Conservation (phyloP, 352 stramenopile species). For the Nothophytophthora sp. region DNA sequence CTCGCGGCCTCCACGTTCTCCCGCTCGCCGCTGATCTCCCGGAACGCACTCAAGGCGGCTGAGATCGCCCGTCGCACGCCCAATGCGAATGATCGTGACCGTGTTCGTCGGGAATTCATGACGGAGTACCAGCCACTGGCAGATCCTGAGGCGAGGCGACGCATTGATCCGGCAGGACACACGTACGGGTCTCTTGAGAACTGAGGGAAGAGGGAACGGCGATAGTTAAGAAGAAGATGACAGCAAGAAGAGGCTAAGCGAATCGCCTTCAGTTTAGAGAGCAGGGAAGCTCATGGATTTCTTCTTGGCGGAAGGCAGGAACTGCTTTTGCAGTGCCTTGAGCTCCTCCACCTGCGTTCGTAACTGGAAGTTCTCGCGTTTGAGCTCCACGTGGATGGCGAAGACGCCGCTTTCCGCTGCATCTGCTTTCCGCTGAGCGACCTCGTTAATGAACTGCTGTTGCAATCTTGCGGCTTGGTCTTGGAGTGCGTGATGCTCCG, state of each 20-base stretch:
- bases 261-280: too few relatives aligned
- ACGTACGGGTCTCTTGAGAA: conserved; percentile 82
- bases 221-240: too few relatives aligned
- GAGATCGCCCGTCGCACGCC: conserved; percentile 81
- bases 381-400: conserved; percentile 72
- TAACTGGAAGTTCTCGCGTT: conserved; percentile 73
- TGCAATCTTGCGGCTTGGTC: conserved; percentile 14
- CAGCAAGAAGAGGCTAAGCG: too few relatives aligned
- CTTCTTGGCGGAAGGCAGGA: conserved; percentile 73
- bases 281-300: conserved; percentile 69
- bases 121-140: conserved; percentile 83
- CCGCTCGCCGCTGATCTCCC: conserved; percentile 76
- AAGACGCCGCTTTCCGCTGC: conserved; percentile 37
- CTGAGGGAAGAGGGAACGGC: too few relatives aligned
- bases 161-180: conserved; percentile 76
- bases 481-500: conserved; percentile 15
- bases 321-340: conserved; percentile 65
- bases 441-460: conserved; percentile 20
- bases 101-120: conserved; percentile 85
- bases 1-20: conserved; percentile 55
- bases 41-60: conserved; percentile 82
- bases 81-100: conserved; percentile 77
- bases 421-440: conserved; percentile 23
- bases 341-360: conserved; percentile 70
- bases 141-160: conserved; percentile 55